Conservation (phyloP, 148 eudicot genomes). For the Heliamphora exappendiculata region DNA sequence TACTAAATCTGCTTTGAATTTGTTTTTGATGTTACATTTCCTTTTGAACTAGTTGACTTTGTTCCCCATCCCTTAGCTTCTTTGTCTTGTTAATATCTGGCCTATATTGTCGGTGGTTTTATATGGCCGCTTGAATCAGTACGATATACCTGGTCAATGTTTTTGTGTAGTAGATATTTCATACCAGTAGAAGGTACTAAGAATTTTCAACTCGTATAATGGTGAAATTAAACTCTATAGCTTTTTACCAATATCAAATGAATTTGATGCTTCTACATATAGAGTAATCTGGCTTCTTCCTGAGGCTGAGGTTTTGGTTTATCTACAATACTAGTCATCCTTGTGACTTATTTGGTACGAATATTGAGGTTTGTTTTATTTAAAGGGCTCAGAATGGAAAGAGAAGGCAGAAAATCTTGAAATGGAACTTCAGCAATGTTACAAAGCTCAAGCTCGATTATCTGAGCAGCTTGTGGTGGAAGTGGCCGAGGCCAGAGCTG, state of each 20-base stretch:
- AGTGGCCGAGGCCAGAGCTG: slow-evolving; percentile 82
- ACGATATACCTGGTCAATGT: too few relatives aligned
- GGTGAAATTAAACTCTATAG: background rate
- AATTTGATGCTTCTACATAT: background rate
- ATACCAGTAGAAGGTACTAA: background rate
- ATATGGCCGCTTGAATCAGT: background rate
- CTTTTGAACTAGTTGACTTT: background rate
- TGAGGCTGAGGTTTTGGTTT: background rate
- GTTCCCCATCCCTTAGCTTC: background rate
- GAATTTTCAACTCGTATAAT: too few relatives aligned
- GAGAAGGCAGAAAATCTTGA: slow-evolving; percentile 92
- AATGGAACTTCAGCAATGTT: slow-evolving; percentile 88
- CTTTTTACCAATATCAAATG: background rate
- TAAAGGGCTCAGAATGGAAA: slow-evolving; percentile 92
- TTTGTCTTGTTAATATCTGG: background rate
- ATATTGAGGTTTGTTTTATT: slow-evolving; percentile 18
- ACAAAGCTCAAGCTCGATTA: slow-evolving; percentile 85
- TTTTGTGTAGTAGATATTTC: background rate
- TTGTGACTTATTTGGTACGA: background rate
- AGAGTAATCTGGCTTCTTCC: background rate
- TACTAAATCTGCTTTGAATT: too few relatives aligned
- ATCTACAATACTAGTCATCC: background rate
- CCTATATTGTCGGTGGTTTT: background rate
- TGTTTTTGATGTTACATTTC: too few relatives aligned
- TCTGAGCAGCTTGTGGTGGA: slow-evolving; percentile 91